phyloP scores from a whole-genome alignment of 352 stramenopile genomes.

The Pythium aquatile region DNA sequence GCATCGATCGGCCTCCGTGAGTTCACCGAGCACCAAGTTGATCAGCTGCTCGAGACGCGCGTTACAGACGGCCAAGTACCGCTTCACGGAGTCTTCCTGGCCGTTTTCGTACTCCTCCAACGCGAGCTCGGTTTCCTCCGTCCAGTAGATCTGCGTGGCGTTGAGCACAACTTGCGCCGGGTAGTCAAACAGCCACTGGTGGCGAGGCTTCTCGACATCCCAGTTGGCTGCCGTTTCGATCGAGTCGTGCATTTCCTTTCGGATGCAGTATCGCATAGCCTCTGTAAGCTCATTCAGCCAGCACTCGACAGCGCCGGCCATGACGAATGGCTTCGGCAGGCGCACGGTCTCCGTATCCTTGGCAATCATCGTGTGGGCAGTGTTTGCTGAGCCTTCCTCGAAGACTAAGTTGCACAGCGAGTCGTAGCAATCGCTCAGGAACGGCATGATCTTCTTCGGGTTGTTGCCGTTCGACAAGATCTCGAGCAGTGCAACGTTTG shows the following conservation, averaged over 20 bases:
- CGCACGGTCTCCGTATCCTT: constrained; percentile 73
- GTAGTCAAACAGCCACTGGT: constrained; percentile 98
- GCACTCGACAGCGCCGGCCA: constrained; percentile 80
- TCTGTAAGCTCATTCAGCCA: constrained; percentile 89
- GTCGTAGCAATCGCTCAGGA: constrained; percentile 97
- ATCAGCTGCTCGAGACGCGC: constrained; percentile 90
- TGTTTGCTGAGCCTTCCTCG: constrained; percentile 76
- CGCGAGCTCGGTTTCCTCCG: constrained; percentile 94
- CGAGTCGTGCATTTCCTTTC: constrained; percentile 86
- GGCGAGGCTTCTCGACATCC: constrained; percentile 95
- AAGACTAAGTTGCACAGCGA: constrained; percentile 88
- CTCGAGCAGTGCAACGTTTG: constrained; percentile 83
- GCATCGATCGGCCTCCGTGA: constrained; percentile 88
- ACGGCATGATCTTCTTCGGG: constrained; percentile 97
- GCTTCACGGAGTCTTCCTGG: constrained; percentile 85
- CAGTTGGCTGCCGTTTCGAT: constrained; percentile 86
- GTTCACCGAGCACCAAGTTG: constrained; percentile 88
- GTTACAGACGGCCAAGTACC: constrained; percentile 79
- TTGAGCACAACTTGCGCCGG: constrained; percentile 89
- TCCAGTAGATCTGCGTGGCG: constrained; percentile 94
- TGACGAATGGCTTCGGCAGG: constrained; percentile 76
- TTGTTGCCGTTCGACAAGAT: constrained; percentile 92
- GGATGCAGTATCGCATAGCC: constrained; percentile 79
- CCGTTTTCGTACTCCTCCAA: constrained; percentile 88
- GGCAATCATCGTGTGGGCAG: constrained; percentile 82